Percentiles rank a stretch among this genome's conserved stretches.
Conservation (phyloP, 768 basidiomycete species). For the Calocybe cyanea region DNA sequence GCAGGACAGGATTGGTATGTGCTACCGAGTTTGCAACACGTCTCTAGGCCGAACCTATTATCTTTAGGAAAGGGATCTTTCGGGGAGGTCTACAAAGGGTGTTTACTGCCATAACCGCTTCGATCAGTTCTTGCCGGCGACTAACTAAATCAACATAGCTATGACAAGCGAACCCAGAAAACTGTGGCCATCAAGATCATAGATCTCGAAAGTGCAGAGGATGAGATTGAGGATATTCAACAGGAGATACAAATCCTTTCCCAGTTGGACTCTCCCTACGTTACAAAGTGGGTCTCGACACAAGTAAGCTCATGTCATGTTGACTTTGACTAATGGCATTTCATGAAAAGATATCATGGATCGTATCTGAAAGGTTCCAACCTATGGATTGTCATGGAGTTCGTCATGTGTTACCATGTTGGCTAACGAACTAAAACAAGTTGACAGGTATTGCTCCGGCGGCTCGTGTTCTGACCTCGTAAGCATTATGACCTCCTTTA, state of each 20-base stretch:
- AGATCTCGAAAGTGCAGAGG: constrained; percentile 97
- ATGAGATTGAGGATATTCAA: constrained; percentile 99
- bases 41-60: constrained; percentile 10
- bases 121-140: constrained; percentile 10
- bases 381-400: constrained; percentile 99
- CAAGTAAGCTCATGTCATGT: not conserved
- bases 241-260: constrained; percentile 98
- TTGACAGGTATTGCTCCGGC: constrained; percentile 85
- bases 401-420: constrained; percentile 21
- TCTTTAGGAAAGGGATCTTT: constrained; percentile 92
- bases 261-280: constrained; percentile 92
- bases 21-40: not conserved
- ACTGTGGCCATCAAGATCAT: constrained; percentile 99
- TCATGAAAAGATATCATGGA: constrained; percentile 75
- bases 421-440: constrained; percentile 4
- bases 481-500: constrained; percentile 23
- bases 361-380: constrained; percentile 93
- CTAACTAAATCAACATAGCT: constrained; percentile 46
- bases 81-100: constrained; percentile 99
- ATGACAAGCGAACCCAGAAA: constrained; percentile 92
- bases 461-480: constrained; percentile 98
- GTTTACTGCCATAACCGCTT: constrained; percentile 17
- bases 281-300: constrained; percentile 74
- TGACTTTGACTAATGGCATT: constrained; percentile 12
- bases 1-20: constrained; percentile 92